Conservation (phyloP, 164 flowering plant species). For the Kalanchoe fedtschenkoi region DNA sequence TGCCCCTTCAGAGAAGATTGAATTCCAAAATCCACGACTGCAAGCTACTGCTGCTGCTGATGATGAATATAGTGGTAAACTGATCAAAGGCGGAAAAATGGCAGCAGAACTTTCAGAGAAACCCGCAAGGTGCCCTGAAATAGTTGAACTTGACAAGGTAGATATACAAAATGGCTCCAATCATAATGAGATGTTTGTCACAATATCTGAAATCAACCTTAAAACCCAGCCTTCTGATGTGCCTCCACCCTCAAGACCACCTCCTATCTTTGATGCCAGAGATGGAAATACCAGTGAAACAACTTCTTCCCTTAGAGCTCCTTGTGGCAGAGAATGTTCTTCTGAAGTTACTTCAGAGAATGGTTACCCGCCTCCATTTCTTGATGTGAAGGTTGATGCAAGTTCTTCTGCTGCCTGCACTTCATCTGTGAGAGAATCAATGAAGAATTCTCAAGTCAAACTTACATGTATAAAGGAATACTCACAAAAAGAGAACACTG, state of each 20-base stretch:
- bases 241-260: conserved; percentile 84
- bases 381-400: conserved; percentile 71
- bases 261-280: conserved; percentile 41
- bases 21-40: conserved; percentile 8
- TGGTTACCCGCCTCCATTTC: conserved; percentile 39
- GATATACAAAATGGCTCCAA: conserved; percentile 13
- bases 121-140: conserved; percentile 11
- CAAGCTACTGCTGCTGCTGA: conserved; percentile 18
- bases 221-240: conserved; percentile 57
- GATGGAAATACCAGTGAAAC: conserved; percentile 18
- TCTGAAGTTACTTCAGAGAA: conserved; percentile 22
- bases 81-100: conserved; percentile 18
- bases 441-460: conserved; percentile 55
- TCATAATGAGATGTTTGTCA: conserved; percentile 24
- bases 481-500: conserved; percentile 37
- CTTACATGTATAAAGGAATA: conserved; percentile 47
- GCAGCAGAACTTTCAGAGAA: conserved; percentile 22
- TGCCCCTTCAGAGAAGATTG: conserved; percentile 10
- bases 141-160: conserved; percentile 17
- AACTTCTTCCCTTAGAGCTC: conserved; percentile 16
- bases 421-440: conserved; percentile 60
- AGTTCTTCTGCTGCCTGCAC: conserved; percentile 60
- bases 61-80: conserved; percentile 15
- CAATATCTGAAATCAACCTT: conserved; percentile 59
- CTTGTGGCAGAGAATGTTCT: conserved; percentile 11